Evolutionary conservation across 352 stramenopile genomes (phyloP), one percentile per base, ranked within the genome.

Genomic region (Pythium aquatile): DNA sequence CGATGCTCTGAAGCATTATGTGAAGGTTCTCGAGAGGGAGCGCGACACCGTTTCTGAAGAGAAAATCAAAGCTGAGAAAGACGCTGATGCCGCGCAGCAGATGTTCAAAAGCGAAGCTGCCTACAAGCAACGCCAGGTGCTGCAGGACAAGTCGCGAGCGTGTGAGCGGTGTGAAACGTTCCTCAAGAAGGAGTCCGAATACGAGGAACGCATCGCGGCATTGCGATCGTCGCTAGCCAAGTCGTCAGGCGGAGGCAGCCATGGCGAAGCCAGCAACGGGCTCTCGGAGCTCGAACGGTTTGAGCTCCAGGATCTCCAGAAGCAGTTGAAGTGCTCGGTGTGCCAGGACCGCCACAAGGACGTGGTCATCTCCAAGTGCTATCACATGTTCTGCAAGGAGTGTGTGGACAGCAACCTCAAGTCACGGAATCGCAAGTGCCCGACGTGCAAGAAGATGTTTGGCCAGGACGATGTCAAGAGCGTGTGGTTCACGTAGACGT

Each of bases 381-480:
- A 78, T 49, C 87, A 96, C 73, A 91, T 96, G 82, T 96, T 96
- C 55, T 96, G 87, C 73, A 90, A 88, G 63, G 83, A 94, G 54
- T 96, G 87, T 67, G 80, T 96, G 49, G 87, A 96, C 39, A 90
- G 72, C 69, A 96, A 96, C 58, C 78, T 96, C 63, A 91, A 91
- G 74, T 88, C 85, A 29, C 85, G 87, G 66, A 96, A 96, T 73
- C 85, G 87, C 70, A 96, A 96, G 73, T 96, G 87, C 60, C 87
- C 87, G 16, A 94, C 83, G 39, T 96, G 87, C 80, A 96, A 94
- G 71, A 93, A 93, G 75, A 96, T 96, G 87, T 96, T 92, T 75
- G 87, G 87, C 39, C 85, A 94, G 56, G 87, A 96, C 66, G 87
- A 96, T 52, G 79, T 96, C 59, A 96, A 96, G 71, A 74, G 66